These are phyloP conservation scores for Flaveria bidentis DNA, from an alignment of 129 eudicot species.

Conservation along the genomic window DNA sequence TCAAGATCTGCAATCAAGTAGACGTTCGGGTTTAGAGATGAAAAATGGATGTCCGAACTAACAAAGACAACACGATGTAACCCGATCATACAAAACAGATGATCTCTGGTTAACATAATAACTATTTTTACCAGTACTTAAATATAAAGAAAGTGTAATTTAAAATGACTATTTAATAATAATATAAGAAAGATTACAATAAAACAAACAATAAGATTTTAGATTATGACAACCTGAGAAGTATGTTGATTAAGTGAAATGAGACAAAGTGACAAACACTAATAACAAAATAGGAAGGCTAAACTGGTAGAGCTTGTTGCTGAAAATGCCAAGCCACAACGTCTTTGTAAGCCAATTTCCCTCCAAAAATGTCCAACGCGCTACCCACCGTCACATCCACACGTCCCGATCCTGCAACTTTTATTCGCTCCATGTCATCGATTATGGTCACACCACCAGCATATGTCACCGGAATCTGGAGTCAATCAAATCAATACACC, in stretches of 20 bases:
- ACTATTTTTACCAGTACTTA: too few species aligned
- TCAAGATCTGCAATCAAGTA: too few species aligned
- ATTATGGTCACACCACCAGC: conserved; percentile 90
- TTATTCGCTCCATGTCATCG: conserved; percentile 81
- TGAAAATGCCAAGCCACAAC: conserved; percentile 80
- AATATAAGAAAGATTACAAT: neutral
- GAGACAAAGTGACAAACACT: neutral
- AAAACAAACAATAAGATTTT: neutral
- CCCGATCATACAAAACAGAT: too few species aligned
- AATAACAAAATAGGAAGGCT: neutral
- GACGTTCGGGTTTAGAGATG: too few species aligned
- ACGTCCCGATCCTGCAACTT: conserved; percentile 70
- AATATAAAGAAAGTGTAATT: neutral
- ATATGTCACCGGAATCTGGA: conserved; percentile 93
- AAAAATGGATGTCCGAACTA: too few species aligned
- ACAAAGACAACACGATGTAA: too few species aligned
- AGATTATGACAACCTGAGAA: neutral
- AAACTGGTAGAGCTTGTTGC: conserved; percentile 37
- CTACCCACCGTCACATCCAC: conserved; percentile 97
- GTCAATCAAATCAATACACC: conserved; percentile 3
- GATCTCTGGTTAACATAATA: too few species aligned
- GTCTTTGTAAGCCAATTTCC: conserved; percentile 76
- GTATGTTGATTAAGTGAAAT: neutral
- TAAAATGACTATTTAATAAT: neutral
- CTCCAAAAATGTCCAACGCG: conserved; percentile 93